Conservation (phyloP, 176 grass and related monocot species). For the maize (Zea mays) region Zm-B73-REFERENCE-NAM-5.0 NC_050103.1:30952001-30952500, state of each 20-base stretch:
- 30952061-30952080: not conserved
- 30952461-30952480: not conserved
- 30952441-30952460: not conserved
- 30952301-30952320: not conserved
- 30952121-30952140: not conserved
- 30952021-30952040: not conserved
- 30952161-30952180: not conserved
- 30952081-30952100: conserved; percentile 1
- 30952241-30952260: not conserved
- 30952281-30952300: not conserved
- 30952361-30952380: conserved; percentile 91
- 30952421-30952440: conserved; percentile 93
- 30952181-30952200: conserved; percentile 2
- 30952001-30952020: no score
- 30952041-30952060: no score
- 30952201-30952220: conserved; percentile 9
- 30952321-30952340: conserved; percentile 9
- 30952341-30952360: conserved; percentile 86
- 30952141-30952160: not conserved
- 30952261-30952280: not conserved
- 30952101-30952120: conserved; percentile 5
- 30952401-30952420: conserved; percentile 83
- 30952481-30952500: not conserved
- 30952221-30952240: not conserved
- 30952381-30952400: conserved; percentile 92